phyloP scores from a whole-genome alignment of 2,329 filamentous ascomycete genomes.

The Colletotrichum sp. region DNA sequence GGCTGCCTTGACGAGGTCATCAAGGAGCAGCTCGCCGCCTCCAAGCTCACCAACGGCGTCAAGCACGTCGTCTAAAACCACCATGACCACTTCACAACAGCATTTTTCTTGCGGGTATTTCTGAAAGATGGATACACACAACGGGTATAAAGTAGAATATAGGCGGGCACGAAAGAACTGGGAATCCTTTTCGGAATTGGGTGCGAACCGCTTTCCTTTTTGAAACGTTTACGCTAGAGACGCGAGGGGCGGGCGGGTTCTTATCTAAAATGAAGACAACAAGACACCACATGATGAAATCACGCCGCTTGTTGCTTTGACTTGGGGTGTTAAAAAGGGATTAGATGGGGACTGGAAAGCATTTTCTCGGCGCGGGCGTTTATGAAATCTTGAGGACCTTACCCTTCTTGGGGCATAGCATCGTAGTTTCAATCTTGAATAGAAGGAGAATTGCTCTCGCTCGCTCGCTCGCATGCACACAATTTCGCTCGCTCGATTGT shows the following conservation, averaged over 20 bases:
- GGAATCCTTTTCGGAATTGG: background rate
- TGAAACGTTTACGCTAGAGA: background rate
- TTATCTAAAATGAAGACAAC: background rate
- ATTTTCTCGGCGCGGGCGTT: background rate
- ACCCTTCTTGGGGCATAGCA: background rate
- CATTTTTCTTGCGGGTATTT: background rate
- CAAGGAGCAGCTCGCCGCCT: slow-evolving; percentile 26
- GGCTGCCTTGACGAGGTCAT: slow-evolving; percentile 62
- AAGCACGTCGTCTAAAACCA: slow-evolving; percentile 16
- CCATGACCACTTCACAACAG: background rate
- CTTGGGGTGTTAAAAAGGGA: background rate
- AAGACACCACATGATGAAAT: background rate
- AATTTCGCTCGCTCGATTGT: background rate
- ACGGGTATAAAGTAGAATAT: background rate
- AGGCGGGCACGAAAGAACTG: background rate
- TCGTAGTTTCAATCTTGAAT: background rate
- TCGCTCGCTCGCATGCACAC: background rate
- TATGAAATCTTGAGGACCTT: background rate
- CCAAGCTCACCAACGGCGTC: slow-evolving; percentile 10
- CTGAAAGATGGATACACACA: background rate
- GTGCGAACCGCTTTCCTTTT: background rate
- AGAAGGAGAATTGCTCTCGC: background rate
- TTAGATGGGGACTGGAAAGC: background rate
- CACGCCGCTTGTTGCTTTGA: background rate
- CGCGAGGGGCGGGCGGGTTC: background rate